phyloP scores from a whole-genome alignment of 495 filamentous ascomycete genomes.

The Copromyces sp. region DNA sequence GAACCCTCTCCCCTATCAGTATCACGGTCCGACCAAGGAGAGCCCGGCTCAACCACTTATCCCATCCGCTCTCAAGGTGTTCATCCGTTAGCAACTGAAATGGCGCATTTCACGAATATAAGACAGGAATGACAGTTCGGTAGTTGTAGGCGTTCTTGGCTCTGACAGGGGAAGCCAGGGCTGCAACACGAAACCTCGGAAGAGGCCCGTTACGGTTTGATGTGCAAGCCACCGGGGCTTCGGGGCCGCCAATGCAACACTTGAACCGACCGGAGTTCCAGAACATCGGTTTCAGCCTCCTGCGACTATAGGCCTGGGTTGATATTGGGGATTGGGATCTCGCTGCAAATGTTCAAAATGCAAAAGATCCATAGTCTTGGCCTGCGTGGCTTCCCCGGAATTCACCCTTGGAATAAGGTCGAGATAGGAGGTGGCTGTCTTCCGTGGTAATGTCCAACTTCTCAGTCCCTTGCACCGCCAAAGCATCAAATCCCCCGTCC shows the following conservation, averaged over 20 bases:
- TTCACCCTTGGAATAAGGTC: not conserved
- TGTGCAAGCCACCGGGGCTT: slow-evolving; percentile 9
- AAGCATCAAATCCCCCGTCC: not conserved
- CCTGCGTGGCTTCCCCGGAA: not conserved
- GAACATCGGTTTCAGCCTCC: slow-evolving; percentile 20
- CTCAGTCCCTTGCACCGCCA: not conserved
- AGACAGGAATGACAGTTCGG: not conserved
- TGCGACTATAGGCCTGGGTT: slow-evolving; percentile 12
- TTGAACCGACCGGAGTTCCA: slow-evolving; percentile 1
- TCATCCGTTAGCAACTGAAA: not conserved
- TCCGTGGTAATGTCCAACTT: too few species aligned
- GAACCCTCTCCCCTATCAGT: not conserved
- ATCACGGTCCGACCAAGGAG: not conserved
- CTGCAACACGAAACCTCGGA: slow-evolving; percentile 12
- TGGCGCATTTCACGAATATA: not conserved
- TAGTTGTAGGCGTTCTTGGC: not conserved
- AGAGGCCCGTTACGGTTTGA: slow-evolving; percentile 5
- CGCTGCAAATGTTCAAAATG: not conserved
- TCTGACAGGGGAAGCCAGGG: slow-evolving; percentile 2
- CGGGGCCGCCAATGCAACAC: slow-evolving; percentile 4
- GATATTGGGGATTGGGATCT: not conserved
- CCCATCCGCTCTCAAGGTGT: not conserved
- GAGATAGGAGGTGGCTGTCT: too few species aligned
- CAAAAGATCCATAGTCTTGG: not conserved
- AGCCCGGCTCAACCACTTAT: not conserved